Percentiles rank a stretch among this genome's conserved stretches.
Evolutionary conservation across 768 basidiomycete species (phyloP).

Genomic region (Lactarius tabidus): DNA sequence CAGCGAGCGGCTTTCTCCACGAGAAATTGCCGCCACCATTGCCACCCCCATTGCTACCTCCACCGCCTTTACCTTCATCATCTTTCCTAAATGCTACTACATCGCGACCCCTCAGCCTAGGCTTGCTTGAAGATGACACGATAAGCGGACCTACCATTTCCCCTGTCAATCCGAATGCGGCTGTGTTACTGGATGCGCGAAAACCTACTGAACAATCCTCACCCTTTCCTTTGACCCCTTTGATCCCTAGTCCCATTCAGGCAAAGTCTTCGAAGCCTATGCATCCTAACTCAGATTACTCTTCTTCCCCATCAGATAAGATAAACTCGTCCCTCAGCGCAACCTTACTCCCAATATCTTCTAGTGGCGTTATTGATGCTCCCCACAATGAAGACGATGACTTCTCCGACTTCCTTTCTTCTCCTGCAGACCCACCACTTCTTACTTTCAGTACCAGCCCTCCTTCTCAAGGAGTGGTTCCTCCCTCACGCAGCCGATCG

Average conservation of each 20-base stretch:
- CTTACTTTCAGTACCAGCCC: constrained; percentile 4
- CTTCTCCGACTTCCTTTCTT: constrained; percentile 48
- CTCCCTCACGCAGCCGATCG: constrained; percentile 22
- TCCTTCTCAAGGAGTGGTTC: not conserved
- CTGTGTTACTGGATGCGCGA: not conserved
- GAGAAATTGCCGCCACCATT: constrained; percentile 22
- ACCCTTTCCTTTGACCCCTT: not conserved
- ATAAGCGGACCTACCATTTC: not conserved
- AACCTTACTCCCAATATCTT: constrained; percentile 24
- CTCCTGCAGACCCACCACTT: constrained; percentile 28
- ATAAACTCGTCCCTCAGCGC: constrained; percentile 12
- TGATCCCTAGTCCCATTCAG: not conserved
- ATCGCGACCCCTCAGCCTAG: not conserved
- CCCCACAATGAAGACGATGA: constrained; percentile 36
- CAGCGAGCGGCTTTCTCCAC: constrained; percentile 38
- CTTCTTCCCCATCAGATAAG: not conserved
- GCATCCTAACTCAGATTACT: not conserved
- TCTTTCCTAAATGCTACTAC: not conserved
- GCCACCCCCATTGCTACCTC: constrained; percentile 17
- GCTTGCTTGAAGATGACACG: not conserved
- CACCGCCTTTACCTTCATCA: constrained; percentile 12
- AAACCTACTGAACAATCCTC: not conserved
- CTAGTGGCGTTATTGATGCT: not conserved
- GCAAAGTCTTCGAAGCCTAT: not conserved
- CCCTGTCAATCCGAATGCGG: not conserved